Base-by-base conservation (phyloP, 148 eudicot species). In the Talinum fruticosum region DNA sequence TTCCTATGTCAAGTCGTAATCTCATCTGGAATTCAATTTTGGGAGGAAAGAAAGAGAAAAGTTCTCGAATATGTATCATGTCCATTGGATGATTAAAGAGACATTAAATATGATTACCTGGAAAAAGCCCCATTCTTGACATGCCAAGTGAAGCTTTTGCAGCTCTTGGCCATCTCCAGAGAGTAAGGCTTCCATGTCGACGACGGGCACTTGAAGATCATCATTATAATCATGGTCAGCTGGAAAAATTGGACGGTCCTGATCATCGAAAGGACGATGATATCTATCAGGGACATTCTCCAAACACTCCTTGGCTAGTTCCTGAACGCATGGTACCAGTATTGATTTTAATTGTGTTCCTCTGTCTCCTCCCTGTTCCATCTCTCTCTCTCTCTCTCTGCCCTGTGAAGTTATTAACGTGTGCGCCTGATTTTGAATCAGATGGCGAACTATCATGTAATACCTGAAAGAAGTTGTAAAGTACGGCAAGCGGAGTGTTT, bases 101-200 rank as follows among this genome's bases (percentile, higher is more conserved):
- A n/a, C n/a, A n/a, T n/a, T 41, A 41, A 3, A 41, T 41, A 41
- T 41, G 12, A 2, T 36, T 36, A 84, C 84, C 84, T 85, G 87
- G 49, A 85, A 85, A 74, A 85, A 82, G 6, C 87, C 85, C 84
- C 87, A 85, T 2, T 85, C 73, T 62, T 76, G 74, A 53, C 80
- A 85, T 10, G 85, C 76, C 1, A 32, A 76, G 66, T 76, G 87
- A 30, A 85, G 71, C 51, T 62, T 79, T 23, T 35, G 28, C 8
- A 84, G 35, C 76, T 84, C 84, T 7, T 18, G 28, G 21, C 10
- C 33, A 66, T 82, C 87, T 24, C 76, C 84, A 26, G 32, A 24
- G 7, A 82, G 44, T 23, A 85, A 72, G 19, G 30, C 59, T n/a
- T 79, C 76, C 72, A 85, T 73, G 72, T 85, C 45, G 33, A 85